phyloP scores from a whole-genome alignment of 768 basidiomycete species.

The Macrolepiota albuminosa region DNA sequence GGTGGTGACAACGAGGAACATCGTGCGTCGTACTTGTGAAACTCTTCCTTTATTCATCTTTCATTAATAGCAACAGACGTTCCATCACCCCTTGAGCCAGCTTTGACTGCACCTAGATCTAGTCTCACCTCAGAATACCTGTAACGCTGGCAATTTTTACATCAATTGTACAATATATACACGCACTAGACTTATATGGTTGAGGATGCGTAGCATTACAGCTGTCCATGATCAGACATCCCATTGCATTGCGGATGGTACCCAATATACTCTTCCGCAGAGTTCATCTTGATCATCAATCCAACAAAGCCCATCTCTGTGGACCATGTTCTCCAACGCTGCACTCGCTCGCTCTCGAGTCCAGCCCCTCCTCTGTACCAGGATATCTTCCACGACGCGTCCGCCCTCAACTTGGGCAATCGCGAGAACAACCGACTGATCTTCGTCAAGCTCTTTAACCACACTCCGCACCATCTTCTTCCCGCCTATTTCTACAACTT shows the following conservation, averaged over 20 bases:
- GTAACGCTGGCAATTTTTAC: background rate
- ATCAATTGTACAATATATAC: background rate
- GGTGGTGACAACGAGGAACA: slow-evolving; percentile 9
- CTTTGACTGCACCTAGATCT: slow-evolving; percentile 10
- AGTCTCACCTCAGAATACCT: slow-evolving; percentile 8
- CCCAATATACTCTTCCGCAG: slow-evolving; percentile 73
- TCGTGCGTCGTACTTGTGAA: slow-evolving; percentile 6
- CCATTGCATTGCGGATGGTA: slow-evolving; percentile 86
- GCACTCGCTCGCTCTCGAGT: slow-evolving; percentile 66
- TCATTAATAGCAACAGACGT: slow-evolving; percentile 4
- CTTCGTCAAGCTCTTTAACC: slow-evolving; percentile 86
- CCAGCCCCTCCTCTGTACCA: slow-evolving; percentile 71
- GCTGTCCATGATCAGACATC: slow-evolving; percentile 39
- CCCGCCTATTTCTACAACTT: slow-evolving; percentile 71
- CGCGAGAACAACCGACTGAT: slow-evolving; percentile 80
- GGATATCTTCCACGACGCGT: slow-evolving; percentile 56
- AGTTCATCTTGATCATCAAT: slow-evolving; percentile 82
- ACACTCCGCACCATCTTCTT: slow-evolving; percentile 82
- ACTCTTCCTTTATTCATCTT: background rate
- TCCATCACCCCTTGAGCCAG: slow-evolving; percentile 6
- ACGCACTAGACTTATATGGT: background rate
- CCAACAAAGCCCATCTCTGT: slow-evolving; percentile 92
- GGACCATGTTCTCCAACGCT: slow-evolving; percentile 85
- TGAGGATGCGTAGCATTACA: background rate
- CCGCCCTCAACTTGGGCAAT: slow-evolving; percentile 68